Base-by-base conservation (phyloP, 1,284 basidiomycete genomes). In the Puccinia horiana region DNA sequence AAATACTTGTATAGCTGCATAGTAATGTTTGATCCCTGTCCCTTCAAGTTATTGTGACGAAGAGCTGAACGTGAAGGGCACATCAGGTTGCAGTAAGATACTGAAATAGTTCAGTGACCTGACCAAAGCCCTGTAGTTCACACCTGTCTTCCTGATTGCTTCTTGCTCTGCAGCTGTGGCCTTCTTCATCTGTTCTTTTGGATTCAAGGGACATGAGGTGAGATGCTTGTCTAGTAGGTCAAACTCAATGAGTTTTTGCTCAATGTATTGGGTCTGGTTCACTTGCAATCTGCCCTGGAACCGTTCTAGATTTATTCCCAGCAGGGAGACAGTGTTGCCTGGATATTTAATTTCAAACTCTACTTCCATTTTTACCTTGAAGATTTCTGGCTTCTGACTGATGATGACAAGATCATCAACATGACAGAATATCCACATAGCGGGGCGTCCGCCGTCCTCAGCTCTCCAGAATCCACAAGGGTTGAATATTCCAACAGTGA, bases 191-290 rank as follows among this genome's bases (percentile, higher is more conserved):
- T 14, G 49, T 23, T 54, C 49, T 14, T 23, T 14, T 11, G 49
- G 49, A 23, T 54, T 54, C 5, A 54, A 5, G 16, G 49, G 49
- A 23, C 49, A 54, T 4, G 49, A 14, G 8, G 49, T 18, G 5
- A 23, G 49, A 18, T 23, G 49, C 4, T 20, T 5, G 5, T 47
- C 16, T 8, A 16, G 8, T 8, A 54, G 49, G 49, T 23, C 23
- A 18, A 20, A 54, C 20, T 54, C 49, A 5, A 54, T 11, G 9
- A 54, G 49, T 23, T 54, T 54, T 29, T n/a, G 4, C n/a, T 70
- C 42, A 18, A 70, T 70, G 42, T 70, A 70, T 49, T 70, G 69
- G 1, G 37, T 42, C 26, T 70, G 69, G 18, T 49, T n/a, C 12
- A 70, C 47, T 12, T n/a, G 37, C 2, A 70, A 18, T 1, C 37